Base-by-base conservation (phyloP, 371 early-diverging fungal genomes). In the Lichtheimia corymbifera region DNA sequence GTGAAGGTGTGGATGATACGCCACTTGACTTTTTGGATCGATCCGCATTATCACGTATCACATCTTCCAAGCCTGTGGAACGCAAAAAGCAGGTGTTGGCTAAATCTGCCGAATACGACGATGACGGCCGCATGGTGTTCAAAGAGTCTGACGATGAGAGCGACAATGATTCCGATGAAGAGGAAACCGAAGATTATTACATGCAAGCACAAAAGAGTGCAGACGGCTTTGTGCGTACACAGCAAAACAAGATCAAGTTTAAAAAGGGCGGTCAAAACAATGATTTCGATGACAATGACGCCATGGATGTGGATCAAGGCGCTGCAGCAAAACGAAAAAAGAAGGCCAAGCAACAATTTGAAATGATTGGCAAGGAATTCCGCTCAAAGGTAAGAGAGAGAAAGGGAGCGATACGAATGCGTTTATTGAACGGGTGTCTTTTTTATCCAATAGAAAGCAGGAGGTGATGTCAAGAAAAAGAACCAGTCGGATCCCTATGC, bases 21-120 rank as follows among this genome's bases (percentile, higher is more conserved):
- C 91, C 93, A 27, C 79, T 97, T 42, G 98, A 98, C 82, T 96
- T 97, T 82, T 77, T 98, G 71, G 96, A 96, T 74, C 80, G 88
- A 17, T 76, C 86, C 50, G 93, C 93, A 20, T 86, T 97, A 25
- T 90, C 93, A 6, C 88, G 87, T 45, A 88, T 96, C 49, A 83
- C 92, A 18, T 79, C 82, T 14, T 64, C 72, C 43, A 81, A 78
- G 28, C 82, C 79, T 17, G 53, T 54, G 15, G 76, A 74, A n/a
- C 74, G 78, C 50, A 84, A 84, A 72, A 55, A 62, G 44, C 83
- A 80, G 72, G 78, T 68, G n/a, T 60, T 70, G 30, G 74, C 73
- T 27, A 58, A 71, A 60, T 44, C 61, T 5, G 59, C 62, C 15
- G 71, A 79, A 67, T 80, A 84, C 50, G 79, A 82, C 57, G 87